Evolutionary conservation across 2,329 filamentous ascomycete genomes (phyloP).

Genomic region (Teratosphaeria destructans): DNA sequence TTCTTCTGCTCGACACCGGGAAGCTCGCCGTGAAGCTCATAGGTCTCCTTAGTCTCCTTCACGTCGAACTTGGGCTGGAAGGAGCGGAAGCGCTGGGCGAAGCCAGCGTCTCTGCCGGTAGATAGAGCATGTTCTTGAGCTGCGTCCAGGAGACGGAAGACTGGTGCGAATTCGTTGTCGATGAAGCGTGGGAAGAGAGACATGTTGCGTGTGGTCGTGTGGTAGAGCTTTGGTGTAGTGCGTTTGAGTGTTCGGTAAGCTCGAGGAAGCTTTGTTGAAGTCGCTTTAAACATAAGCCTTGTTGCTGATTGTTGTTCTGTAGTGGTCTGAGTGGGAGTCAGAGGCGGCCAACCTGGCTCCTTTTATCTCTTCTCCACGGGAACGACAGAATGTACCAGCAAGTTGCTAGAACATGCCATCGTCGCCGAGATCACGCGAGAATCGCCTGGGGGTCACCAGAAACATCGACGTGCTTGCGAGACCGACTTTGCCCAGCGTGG

Average conservation of each 20-base stretch:
- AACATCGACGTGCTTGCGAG: neutral
- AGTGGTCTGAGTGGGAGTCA: neutral
- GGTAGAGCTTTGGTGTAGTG: slow-evolving; percentile 10
- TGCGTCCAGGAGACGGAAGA: slow-evolving; percentile 40
- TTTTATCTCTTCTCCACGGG: neutral
- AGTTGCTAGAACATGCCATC: neutral
- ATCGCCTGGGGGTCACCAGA: neutral
- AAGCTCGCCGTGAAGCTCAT: slow-evolving; percentile 72
- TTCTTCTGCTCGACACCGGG: slow-evolving; percentile 65
- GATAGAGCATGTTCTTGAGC: slow-evolving; percentile 27
- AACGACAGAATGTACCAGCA: neutral
- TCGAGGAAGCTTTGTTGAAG: neutral
- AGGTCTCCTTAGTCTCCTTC: slow-evolving; percentile 55
- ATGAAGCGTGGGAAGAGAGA: slow-evolving; percentile 28
- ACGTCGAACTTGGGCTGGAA: slow-evolving; percentile 74
- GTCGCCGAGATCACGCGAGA: neutral
- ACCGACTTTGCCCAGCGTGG: neutral
- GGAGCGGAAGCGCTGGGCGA: slow-evolving; percentile 30
- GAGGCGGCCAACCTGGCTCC: neutral
- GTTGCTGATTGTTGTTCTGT: neutral
- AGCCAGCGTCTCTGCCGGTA: slow-evolving; percentile 4
- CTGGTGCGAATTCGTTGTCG: slow-evolving; percentile 27
- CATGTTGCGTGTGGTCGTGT: slow-evolving; percentile 25
- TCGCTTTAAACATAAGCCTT: neutral
- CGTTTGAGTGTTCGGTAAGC: neutral